Evolutionary conservation across 805 yeast genomes (phyloP).

Genomic region (Saccharomycopsis schoenii): DNA sequence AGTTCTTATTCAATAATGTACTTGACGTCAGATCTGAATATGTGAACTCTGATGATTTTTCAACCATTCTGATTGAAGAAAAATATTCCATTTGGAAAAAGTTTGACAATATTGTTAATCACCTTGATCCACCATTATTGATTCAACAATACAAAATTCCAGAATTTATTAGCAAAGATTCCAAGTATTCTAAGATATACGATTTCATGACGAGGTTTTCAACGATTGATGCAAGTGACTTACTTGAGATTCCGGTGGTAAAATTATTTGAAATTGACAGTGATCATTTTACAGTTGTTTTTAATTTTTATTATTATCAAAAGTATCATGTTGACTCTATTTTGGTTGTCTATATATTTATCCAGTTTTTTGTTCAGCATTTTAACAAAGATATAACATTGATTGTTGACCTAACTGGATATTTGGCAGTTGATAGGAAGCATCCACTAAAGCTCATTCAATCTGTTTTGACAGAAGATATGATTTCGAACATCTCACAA

Average conservation of each 20-base stretch:
- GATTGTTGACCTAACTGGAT: slow-evolving; percentile 62
- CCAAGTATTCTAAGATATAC: slow-evolving; percentile 42
- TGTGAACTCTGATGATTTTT: neutral
- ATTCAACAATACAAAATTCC: slow-evolving; percentile 49
- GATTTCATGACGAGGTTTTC: slow-evolving; percentile 65
- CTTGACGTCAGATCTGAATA: slow-evolving; percentile 4
- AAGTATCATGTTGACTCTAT: slow-evolving; percentile 9
- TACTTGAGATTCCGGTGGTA: slow-evolving; percentile 38
- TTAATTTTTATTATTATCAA: slow-evolving; percentile 35
- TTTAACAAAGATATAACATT: slow-evolving; percentile 59
- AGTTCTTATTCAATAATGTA: slow-evolving; percentile 5
- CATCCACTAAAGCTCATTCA: slow-evolving; percentile 1
- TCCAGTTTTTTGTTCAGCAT: slow-evolving; percentile 59
- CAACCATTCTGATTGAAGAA: neutral
- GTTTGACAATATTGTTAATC: slow-evolving; percentile 27
- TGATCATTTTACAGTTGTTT: slow-evolving; percentile 57
- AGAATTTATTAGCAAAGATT: slow-evolving; percentile 37
- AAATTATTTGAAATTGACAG: slow-evolving; percentile 58
- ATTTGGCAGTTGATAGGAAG: slow-evolving; percentile 21
- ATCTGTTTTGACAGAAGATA: slow-evolving; percentile 3
- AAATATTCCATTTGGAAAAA: neutral
- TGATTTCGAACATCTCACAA: neutral
- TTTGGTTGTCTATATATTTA: slow-evolving; percentile 31
- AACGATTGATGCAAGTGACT: slow-evolving; percentile 38
- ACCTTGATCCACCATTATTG: slow-evolving; percentile 51